These are phyloP conservation scores for Ophioceras dolichostomum DNA, from an alignment of 2,329 filamentous ascomycete species.

Conservation along the genomic window DNA sequence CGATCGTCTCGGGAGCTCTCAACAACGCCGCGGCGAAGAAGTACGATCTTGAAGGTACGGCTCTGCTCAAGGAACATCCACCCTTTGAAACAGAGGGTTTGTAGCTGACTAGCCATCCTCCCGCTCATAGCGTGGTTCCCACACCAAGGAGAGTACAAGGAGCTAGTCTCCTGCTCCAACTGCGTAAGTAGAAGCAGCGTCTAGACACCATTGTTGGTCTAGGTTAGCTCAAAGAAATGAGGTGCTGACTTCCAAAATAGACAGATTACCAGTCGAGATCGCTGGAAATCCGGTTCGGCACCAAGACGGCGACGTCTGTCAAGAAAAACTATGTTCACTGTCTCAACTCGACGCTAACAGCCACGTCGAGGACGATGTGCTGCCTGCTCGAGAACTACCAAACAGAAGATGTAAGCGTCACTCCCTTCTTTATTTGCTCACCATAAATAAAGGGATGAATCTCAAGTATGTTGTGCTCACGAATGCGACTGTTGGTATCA, in stretches of 20 bases:
- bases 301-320: conserved; percentile 59
- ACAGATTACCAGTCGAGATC: conserved; percentile 66
- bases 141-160: conserved; percentile 95
- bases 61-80: not conserved
- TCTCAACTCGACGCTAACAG: conserved; percentile 50
- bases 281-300: conserved; percentile 82
- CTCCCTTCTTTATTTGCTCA: too few relatives aligned
- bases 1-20: conserved; percentile 90
- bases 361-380: conserved; percentile 40
- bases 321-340: conserved; percentile 94
- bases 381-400: conserved; percentile 97
- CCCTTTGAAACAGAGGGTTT: not conserved
- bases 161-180: conserved; percentile 94
- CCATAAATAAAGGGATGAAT: too few relatives aligned
- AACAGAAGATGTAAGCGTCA: conserved; percentile 60
- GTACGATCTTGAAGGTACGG: conserved; percentile 82
- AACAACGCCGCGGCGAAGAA: conserved; percentile 85
- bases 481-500: too few relatives aligned
- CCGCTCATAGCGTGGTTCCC: conserved; percentile 60
- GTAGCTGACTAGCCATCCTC: too few relatives aligned
- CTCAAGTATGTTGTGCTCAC: too few relatives aligned
- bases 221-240: not conserved
- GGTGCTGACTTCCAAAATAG: not conserved
- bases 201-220: too few relatives aligned
- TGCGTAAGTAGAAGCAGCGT: too few relatives aligned